A percentile compares a stretch with the other conserved stretches of the same genome.
Evolutionary conservation across 805 yeast species (phyloP).

Genomic region (Lipomyces mesembrius): DNA sequence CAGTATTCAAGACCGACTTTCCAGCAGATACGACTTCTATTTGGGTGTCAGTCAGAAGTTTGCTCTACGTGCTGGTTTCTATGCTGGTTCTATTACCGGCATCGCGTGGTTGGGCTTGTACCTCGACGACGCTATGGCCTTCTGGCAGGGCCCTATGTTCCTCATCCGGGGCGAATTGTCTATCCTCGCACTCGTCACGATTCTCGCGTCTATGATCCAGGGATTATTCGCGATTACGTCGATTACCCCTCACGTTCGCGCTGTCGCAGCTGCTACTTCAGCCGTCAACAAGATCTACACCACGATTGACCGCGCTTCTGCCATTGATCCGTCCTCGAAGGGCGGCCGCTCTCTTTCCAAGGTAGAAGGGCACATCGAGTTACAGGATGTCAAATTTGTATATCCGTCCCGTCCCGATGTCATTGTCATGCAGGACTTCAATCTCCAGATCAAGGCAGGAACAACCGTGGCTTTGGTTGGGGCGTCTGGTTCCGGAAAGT

Average conservation of each 20-base stretch:
- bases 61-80: conserved; percentile 41
- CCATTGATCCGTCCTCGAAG: conserved; percentile 45
- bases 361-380: conserved; percentile 49
- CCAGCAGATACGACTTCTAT: conserved; percentile 43
- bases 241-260: conserved; percentile 50
- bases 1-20: conserved; percentile 48
- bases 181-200: conserved; percentile 47
- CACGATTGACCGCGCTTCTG: conserved; percentile 51
- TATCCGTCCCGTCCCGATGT: conserved; percentile 45
- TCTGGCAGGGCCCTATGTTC: conserved; percentile 52
- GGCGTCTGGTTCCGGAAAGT: conserved; percentile 66
- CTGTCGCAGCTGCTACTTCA: conserved; percentile 48
- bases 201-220: conserved; percentile 41
- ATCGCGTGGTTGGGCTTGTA: conserved; percentile 47
- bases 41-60: conserved; percentile 41
- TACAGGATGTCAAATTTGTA: conserved; percentile 42
- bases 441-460: conserved; percentile 64
- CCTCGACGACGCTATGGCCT: conserved; percentile 49
- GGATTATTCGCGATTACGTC: conserved; percentile 49
- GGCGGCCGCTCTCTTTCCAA: conserved; percentile 36
- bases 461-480: conserved; percentile 89
- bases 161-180: conserved; percentile 45
- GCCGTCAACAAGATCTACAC: conserved; percentile 49
- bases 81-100: conserved; percentile 47
- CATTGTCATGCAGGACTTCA: conserved; percentile 40